Conservation (phyloP, 2,329 filamentous ascomycete species). For the Penicillium palitans region DNA sequence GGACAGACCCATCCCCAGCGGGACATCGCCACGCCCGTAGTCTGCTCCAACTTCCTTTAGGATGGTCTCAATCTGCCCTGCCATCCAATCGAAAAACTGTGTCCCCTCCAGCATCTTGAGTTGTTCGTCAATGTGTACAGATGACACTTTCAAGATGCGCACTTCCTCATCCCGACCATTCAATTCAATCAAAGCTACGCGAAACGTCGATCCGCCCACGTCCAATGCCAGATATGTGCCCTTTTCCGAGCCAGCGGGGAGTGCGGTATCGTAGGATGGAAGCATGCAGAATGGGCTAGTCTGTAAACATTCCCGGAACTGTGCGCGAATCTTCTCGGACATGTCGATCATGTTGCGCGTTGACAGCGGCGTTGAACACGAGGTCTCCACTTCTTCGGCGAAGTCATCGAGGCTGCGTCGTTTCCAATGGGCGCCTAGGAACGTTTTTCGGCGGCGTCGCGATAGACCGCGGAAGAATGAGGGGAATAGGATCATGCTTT, state of each 20-base stretch:
- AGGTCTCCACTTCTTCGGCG: slow-evolving; percentile 40
- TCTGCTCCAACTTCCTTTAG: slow-evolving; percentile 47
- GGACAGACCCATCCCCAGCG: slow-evolving; percentile 60
- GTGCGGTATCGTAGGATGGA: slow-evolving; percentile 63
- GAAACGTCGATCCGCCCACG: slow-evolving; percentile 66
- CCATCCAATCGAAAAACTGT: slow-evolving; percentile 68
- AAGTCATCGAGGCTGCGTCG: slow-evolving; percentile 42
- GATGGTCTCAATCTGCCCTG: slow-evolving; percentile 57
- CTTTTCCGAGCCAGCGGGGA: slow-evolving; percentile 60
- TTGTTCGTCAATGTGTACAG: slow-evolving; percentile 57
- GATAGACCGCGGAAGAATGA: slow-evolving; percentile 39
- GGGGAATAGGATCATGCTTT: slow-evolving; percentile 44
- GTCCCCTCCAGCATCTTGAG: slow-evolving; percentile 57
- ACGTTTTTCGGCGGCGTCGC: slow-evolving; percentile 34
- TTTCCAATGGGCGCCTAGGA: slow-evolving; percentile 37
- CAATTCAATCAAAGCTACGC: slow-evolving; percentile 61
- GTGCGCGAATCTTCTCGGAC: slow-evolving; percentile 48
- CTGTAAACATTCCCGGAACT: slow-evolving; percentile 57
- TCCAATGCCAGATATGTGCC: slow-evolving; percentile 64
- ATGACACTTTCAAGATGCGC: slow-evolving; percentile 56
- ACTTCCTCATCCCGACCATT: slow-evolving; percentile 52
- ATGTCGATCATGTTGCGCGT: slow-evolving; percentile 43
- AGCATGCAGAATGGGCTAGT: slow-evolving; percentile 63
- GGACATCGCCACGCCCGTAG: slow-evolving; percentile 39
- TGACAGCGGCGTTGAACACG: slow-evolving; percentile 40